Percentiles rank a stretch among this genome's conserved stretches.
Conservation (phyloP, 768 basidiomycete genomes). For the Suillus bovinus region DNA sequence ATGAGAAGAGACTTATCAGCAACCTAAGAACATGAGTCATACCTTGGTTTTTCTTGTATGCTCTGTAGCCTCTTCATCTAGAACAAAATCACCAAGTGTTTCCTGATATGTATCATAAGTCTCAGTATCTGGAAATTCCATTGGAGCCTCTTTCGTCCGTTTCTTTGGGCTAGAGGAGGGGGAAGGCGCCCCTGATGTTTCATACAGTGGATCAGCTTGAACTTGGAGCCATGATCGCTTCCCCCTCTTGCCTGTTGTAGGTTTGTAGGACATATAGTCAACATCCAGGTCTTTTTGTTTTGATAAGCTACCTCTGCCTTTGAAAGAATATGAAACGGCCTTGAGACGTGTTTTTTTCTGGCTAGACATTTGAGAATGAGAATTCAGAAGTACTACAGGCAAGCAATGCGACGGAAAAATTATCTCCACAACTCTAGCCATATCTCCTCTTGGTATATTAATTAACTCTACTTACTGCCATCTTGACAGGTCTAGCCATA, state of each 20-base stretch:
- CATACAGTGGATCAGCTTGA: neutral
- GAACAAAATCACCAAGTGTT: neutral
- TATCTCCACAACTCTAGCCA: neutral
- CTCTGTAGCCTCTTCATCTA: neutral
- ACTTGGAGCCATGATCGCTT: neutral
- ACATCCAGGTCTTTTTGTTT: neutral
- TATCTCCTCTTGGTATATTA: neutral
- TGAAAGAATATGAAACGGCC: too few species aligned
- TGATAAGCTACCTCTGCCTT: neutral
- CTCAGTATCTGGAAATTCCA: neutral
- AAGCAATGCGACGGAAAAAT: neutral
- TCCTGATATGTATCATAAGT: neutral
- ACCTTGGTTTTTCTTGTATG: neutral
- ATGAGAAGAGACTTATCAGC: neutral
- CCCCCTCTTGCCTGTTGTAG: neutral
- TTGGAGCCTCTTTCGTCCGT: neutral
- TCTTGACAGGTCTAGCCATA: too few species aligned
- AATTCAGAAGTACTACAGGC: neutral
- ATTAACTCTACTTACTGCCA: neutral
- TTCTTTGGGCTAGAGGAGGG: neutral
- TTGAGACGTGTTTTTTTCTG: neutral
- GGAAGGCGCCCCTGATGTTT: neutral
- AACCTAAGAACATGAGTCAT: neutral
- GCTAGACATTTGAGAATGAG: neutral
- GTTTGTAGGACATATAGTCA: neutral